phyloP scores from a whole-genome alignment of 2,329 filamentous ascomycete species.

The Davidsoniella virescens region DNA sequence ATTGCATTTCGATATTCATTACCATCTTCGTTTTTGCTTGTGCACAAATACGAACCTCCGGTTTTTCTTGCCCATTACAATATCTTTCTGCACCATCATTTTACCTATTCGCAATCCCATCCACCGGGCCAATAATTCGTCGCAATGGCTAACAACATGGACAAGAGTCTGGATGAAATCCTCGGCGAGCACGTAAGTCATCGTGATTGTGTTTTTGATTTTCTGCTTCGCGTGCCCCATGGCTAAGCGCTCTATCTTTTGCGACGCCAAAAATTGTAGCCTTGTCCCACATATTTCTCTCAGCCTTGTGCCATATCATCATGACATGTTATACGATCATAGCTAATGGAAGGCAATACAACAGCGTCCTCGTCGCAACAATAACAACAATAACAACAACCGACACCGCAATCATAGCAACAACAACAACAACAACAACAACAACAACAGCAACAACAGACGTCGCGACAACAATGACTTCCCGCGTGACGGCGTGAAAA shows the following conservation, averaged over 20 bases:
- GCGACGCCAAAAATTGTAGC: neutral
- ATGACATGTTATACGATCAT: neutral
- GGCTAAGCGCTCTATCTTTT: neutral
- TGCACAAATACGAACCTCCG: neutral
- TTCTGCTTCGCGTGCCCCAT: neutral
- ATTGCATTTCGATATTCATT: constrained; percentile 8
- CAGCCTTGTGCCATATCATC: constrained; percentile 5
- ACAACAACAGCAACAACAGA: constrained; percentile 4
- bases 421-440: neutral
- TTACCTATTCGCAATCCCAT: neutral
- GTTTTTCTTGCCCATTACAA: neutral
- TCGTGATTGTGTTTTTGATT: neutral
- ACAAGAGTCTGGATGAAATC: constrained; percentile 40
- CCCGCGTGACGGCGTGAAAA: constrained; percentile 51
- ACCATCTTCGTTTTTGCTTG: neutral
- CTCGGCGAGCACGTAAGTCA: constrained; percentile 31
- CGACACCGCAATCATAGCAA: too few species aligned
- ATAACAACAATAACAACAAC: neutral
- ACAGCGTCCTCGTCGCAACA: constrained; percentile 7
- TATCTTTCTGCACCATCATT: neutral
- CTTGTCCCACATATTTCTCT: neutral
- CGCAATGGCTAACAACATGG: constrained; percentile 30
- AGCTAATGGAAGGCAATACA: neutral
- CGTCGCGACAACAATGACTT: constrained; percentile 13
- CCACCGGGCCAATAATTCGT: neutral